These are phyloP conservation scores for Simmondsia chinensis DNA, from an alignment of 148 eudicot species.

Conservation along the genomic window DNA sequence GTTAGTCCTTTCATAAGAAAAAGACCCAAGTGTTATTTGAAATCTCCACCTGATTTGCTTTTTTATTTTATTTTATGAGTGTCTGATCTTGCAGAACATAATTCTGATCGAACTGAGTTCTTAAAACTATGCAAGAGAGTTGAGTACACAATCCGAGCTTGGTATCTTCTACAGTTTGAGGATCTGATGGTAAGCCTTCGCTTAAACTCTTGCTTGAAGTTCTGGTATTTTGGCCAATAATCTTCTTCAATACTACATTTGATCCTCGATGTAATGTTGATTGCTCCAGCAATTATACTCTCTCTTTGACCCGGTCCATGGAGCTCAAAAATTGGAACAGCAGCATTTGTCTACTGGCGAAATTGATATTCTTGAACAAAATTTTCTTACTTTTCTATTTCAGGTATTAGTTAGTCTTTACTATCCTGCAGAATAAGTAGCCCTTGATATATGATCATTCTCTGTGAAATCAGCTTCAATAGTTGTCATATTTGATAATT, in stretches of 20 bases:
- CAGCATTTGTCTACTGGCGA: constrained; percentile 67
- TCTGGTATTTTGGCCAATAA: neutral
- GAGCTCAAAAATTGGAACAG: constrained; percentile 76
- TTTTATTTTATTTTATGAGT: neutral
- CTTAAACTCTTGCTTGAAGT: no score
- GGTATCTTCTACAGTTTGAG: constrained; percentile 89
- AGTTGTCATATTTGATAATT: no score
- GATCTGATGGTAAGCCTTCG: constrained; percentile 98
- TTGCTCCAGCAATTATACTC: constrained; percentile 77
- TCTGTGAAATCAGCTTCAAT: no score
- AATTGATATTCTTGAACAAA: constrained; percentile 78
- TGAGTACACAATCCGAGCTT: constrained; percentile 85
- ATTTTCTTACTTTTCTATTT: constrained; percentile 66
- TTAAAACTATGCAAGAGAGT: constrained; percentile 81
- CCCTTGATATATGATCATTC: no score
- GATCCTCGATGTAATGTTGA: neutral
- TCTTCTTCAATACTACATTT: neutral
- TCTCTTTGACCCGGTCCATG: constrained; percentile 87
- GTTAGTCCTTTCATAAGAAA: neutral
- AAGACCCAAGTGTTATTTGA: neutral
- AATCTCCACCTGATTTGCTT: neutral
- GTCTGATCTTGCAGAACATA: constrained; percentile 53
- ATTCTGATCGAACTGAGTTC: constrained; percentile 64
- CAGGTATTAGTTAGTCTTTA: constrained; percentile 31
- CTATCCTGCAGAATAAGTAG: neutral